Conservation (phyloP, 2,329 filamentous ascomycete species). For the Fusarium nisikadoi region DNA sequence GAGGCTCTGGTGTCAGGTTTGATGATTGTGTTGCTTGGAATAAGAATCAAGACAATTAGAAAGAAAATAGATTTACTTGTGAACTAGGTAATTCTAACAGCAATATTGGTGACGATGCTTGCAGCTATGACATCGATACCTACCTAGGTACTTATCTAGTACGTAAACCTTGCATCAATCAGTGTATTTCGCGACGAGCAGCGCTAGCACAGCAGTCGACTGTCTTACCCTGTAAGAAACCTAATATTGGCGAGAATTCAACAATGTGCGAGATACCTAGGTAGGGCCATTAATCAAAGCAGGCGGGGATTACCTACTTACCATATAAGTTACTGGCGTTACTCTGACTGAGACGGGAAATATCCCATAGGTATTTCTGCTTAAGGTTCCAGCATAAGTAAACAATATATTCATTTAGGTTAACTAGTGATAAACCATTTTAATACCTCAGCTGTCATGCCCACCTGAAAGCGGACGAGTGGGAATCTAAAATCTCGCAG, state of each 20-base stretch:
- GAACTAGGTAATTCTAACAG: neutral
- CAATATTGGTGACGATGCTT: neutral
- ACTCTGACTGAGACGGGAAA: neutral
- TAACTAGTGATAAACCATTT: neutral
- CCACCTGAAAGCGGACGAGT: neutral
- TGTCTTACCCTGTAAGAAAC: neutral
- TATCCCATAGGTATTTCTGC: neutral
- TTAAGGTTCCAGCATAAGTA: neutral
- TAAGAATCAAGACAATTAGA: slow-evolving; percentile 52
- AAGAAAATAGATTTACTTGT: slow-evolving; percentile 8
- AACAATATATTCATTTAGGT: neutral
- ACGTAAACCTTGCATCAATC: neutral
- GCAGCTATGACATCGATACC: neutral
- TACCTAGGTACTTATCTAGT: too few species aligned
- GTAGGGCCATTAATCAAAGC: neutral
- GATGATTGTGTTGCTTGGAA: slow-evolving; percentile 94
- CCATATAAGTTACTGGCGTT: neutral
- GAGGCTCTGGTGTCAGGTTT: slow-evolving; percentile 85
- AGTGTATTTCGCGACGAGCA: neutral
- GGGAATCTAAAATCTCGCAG: slow-evolving; percentile 2
- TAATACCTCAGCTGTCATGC: neutral
- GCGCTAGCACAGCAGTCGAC: neutral
- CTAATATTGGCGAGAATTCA: neutral
- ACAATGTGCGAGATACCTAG: neutral
- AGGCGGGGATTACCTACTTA: neutral